These are phyloP conservation scores for Fistulinella cinereoalba DNA, from an alignment of 1,284 basidiomycete genomes.

Conservation along the genomic window DNA sequence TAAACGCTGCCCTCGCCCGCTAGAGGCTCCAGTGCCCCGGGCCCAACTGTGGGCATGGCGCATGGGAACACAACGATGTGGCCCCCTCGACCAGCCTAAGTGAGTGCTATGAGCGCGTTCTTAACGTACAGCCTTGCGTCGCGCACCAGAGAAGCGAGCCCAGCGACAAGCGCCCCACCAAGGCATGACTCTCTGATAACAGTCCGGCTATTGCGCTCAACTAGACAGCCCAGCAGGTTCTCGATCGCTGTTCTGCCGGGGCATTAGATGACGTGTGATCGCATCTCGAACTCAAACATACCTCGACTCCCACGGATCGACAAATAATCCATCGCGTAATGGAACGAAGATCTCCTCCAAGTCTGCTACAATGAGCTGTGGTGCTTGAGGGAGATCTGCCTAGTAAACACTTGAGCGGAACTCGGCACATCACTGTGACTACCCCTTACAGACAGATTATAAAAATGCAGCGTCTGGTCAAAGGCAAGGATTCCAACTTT, in stretches of 20 bases:
- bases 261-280: constrained; percentile 8
- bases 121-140: constrained; percentile 4
- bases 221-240: constrained; percentile 64
- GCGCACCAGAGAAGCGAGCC: constrained; percentile 71
- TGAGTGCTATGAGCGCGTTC: constrained; percentile 8
- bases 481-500: constrained; percentile 83
- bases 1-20: constrained; percentile 72
- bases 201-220: constrained; percentile 59
- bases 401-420: constrained; percentile 27
- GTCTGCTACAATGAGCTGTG: constrained; percentile 86
- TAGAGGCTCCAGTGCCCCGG: constrained; percentile 59
- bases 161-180: constrained; percentile 76
- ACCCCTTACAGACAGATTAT: constrained; percentile 78
- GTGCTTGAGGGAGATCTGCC: constrained; percentile 58
- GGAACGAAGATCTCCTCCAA: constrained; percentile 92
- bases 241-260: constrained; percentile 54
- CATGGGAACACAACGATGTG: constrained; percentile 84
- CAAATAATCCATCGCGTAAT: constrained; percentile 73
- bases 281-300: constrained; percentile 32
- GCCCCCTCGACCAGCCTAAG: constrained; percentile 77
- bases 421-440: constrained; percentile 20
- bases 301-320: constrained; percentile 72
- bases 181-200: constrained; percentile 56
- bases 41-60: constrained; percentile 76
- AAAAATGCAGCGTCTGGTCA: constrained; percentile 84